These are phyloP conservation scores for Penicillium bialowiezense DNA, from an alignment of 495 filamentous ascomycete species.

Conservation along the genomic window DNA sequence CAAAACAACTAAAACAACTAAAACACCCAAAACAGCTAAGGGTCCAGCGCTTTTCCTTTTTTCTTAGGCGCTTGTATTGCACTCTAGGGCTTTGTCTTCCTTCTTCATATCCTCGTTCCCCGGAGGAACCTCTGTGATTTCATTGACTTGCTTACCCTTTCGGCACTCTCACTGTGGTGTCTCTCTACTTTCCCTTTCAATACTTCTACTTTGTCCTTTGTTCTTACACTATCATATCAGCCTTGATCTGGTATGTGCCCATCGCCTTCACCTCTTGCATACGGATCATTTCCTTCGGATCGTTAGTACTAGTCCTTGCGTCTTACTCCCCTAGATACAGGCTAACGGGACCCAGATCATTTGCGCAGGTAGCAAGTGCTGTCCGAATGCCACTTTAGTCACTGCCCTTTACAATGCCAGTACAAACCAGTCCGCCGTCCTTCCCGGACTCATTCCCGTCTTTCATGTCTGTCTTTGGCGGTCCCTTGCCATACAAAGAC, in stretches of 20 bases:
- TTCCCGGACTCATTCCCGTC: conserved; percentile 64
- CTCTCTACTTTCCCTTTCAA: conserved; percentile 1
- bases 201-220: not conserved
- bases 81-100: conserved; percentile 21
- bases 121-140: conserved; percentile 39
- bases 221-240: no score
- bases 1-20: conserved; percentile 4
- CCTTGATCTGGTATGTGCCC: no score
- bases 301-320: conserved; percentile 26
- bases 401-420: conserved; percentile 36
- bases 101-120: conserved; percentile 27
- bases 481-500: conserved; percentile 29
- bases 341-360: conserved; percentile 33
- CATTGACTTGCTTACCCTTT: not conserved
- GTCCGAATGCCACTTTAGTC: conserved; percentile 21
- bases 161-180: no score
- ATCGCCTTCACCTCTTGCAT: no score
- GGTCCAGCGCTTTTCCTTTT: conserved; percentile 23
- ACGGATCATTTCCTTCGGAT: conserved; percentile 17
- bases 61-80: not conserved
- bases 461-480: conserved; percentile 68
- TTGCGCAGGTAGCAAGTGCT: conserved; percentile 48
- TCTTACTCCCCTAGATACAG: conserved; percentile 22
- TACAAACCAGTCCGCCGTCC: conserved; percentile 46
- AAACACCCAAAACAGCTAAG: conserved; percentile 25